Base-by-base conservation (phyloP, 257 asterid species). In the Dorcoceras hygrometricum region DNA sequence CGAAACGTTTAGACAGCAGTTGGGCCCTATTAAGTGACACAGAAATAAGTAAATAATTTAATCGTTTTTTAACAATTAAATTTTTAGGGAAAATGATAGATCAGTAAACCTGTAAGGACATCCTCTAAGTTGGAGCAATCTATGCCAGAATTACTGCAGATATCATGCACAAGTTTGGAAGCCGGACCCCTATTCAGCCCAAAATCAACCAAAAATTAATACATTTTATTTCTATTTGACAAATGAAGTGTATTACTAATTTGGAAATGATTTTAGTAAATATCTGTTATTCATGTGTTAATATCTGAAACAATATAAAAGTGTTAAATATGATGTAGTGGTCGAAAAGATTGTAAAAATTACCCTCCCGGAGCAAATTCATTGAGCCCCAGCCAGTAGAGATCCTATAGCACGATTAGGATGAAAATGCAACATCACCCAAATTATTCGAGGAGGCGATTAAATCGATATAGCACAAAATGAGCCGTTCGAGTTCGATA, bases 1-100 rank as follows among this genome's bases (percentile, higher is more conserved):
- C 57, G 96, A 86, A 60, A 91, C 72, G 73, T 85, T 83, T 56
- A 83, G 59, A 66, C 90, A 88, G 46, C 96, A 89, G 63, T 89
- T 89, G 6, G 86, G 89, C 4, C 96, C 95, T 89, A 62, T 34
- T 46, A n/a, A n/a, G n/a, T n/a, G n/a, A n/a, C 23, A 32, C 6
- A 36, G 14, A 12, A 55, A 51, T 23, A 55, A 27, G 8, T 12
- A 4, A 2, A 23, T 16, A 18, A n/a, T n/a, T n/a, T n/a, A n/a
- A n/a, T n/a, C n/a, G n/a, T n/a, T n/a, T n/a, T n/a, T n/a, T 23
- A 11, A n/a, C 19, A 8, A 5, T 29, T 31, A 12, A 70, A 8
- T 53, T 31, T 6, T 51, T 3, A 18, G 11, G 3, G 11, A 6
- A 31, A 68, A 51, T 6, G n/a, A 74, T 18, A 28, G 10, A 2